A percentile compares a stretch with the other conserved stretches of the same genome.
These are phyloP conservation scores for Fibroporia radiculosa DNA, from an alignment of 768 basidiomycete genomes.

Conservation along the genomic window DNA sequence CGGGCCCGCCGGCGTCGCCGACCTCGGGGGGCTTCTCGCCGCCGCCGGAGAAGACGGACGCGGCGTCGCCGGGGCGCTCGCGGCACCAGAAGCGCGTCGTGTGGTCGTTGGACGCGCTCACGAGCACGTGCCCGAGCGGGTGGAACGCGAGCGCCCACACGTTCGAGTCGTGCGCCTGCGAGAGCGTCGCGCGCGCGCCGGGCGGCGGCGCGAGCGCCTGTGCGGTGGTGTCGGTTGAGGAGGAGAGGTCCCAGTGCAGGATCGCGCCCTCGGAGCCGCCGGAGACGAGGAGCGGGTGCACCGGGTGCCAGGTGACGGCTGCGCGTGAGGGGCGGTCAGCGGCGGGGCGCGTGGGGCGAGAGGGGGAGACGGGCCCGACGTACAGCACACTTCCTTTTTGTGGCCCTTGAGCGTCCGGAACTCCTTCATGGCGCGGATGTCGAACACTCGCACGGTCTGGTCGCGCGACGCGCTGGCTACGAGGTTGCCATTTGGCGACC, in stretches of 20 bases:
- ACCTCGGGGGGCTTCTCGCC: conserved; percentile 81
- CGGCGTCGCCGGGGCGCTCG: conserved; percentile 77
- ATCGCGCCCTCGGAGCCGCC: conserved; percentile 94
- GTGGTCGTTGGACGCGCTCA: conserved; percentile 93
- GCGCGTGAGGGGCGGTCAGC: background rate
- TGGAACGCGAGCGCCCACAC: conserved; percentile 96
- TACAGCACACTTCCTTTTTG: conserved; percentile 97
- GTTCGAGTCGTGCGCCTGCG: conserved; percentile 97
- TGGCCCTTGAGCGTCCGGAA: conserved; percentile 88
- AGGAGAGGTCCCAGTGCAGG: conserved; percentile 86
- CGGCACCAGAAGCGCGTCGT: conserved; percentile 99
- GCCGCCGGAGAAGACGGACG: conserved; percentile 70
- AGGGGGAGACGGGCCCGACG: conserved; percentile 23
- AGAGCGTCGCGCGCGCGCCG: conserved; percentile 72
- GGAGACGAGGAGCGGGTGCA: conserved; percentile 85
- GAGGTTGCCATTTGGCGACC: conserved; percentile 92
- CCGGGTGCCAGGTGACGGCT: conserved; percentile 96
- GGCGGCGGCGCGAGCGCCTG: conserved; percentile 25
- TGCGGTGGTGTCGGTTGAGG: conserved; percentile 39
- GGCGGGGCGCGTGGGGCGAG: background rate
- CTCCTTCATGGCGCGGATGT: conserved; percentile 98
- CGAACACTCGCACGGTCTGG: conserved; percentile 91
- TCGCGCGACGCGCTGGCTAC: conserved; percentile 94
- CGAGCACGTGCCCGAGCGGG: conserved; percentile 91
- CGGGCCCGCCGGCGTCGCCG: conserved; percentile 39